Evolutionary conservation across 164 flowering plant species (phyloP).

Genomic region (Berberis thunbergii): DNA sequence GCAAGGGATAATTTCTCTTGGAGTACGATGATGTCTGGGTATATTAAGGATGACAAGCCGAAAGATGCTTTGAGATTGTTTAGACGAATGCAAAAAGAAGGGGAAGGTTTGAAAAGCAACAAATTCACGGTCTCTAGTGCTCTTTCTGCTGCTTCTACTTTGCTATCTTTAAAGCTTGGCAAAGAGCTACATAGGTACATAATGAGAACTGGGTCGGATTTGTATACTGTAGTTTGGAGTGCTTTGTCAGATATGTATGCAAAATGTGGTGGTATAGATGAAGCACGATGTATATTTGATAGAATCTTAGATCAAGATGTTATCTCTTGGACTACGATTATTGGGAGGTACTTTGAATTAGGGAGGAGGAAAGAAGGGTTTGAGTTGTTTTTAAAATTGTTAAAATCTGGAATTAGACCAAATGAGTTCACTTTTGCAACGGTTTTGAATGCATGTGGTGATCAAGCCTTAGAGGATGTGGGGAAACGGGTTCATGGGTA

Average conservation of each 20-base stretch:
- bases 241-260: slow-evolving; percentile 28
- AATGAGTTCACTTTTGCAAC: slow-evolving; percentile 29
- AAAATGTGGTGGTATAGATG: slow-evolving; percentile 24
- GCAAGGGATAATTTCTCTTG: no score
- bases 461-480: slow-evolving; percentile 15
- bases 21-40: no score
- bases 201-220: slow-evolving; percentile 15
- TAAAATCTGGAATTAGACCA: slow-evolving; percentile 20
- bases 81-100: no score
- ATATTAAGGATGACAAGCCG: no score
- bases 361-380: slow-evolving; percentile 24
- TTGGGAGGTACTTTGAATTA: slow-evolving; percentile 21
- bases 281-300: slow-evolving; percentile 21
- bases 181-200: slow-evolving; percentile 25
- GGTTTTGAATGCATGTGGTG: slow-evolving; percentile 25
- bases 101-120: slow-evolving; percentile 5
- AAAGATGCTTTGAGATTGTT: no score
- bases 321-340: slow-evolving; percentile 30
- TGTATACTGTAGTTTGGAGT: slow-evolving; percentile 27
- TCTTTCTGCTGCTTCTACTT: slow-evolving; percentile 23
- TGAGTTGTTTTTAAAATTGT: slow-evolving; percentile 16
- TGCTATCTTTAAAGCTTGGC: slow-evolving; percentile 17
- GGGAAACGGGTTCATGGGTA: slow-evolving; percentile 30
- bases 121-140: slow-evolving; percentile 22
- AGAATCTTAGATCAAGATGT: slow-evolving; percentile 19